Conservation (phyloP, 2,329 filamentous ascomycete species). For the Xylaria sp. region DNA sequence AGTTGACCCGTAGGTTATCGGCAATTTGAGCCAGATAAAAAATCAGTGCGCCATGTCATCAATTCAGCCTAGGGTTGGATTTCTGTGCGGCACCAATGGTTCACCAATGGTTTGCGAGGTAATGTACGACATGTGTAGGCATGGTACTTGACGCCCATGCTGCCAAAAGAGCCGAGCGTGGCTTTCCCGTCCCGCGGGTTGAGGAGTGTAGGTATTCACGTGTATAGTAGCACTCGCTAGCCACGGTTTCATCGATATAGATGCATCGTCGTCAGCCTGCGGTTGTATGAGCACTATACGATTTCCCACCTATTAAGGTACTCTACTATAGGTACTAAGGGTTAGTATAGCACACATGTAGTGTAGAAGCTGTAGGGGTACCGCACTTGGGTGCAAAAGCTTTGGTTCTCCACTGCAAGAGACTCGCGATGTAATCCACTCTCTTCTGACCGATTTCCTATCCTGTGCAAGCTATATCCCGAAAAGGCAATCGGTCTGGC, state of each 20-base stretch:
- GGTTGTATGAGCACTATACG: constrained; percentile 10
- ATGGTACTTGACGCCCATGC: constrained; percentile 32
- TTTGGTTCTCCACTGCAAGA: constrained; percentile 44
- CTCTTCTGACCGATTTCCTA: constrained; percentile 43
- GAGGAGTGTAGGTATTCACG: constrained; percentile 8
- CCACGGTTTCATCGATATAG: constrained; percentile 28
- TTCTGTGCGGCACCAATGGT: constrained; percentile 39
- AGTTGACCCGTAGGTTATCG: constrained; percentile 14
- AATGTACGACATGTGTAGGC: constrained; percentile 45
- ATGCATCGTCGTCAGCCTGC: constrained; percentile 24
- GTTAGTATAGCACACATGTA: background rate
- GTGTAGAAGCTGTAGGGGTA: constrained; percentile 1
- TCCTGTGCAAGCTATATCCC: constrained; percentile 39
- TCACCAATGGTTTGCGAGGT: constrained; percentile 44
- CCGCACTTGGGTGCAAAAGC: constrained; percentile 18
- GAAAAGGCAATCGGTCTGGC: constrained; percentile 28
- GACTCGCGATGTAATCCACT: constrained; percentile 38
- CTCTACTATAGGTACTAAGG: no score
- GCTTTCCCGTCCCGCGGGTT: constrained; percentile 28
- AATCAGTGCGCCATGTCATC: constrained; percentile 38
- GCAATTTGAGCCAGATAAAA: constrained; percentile 23
- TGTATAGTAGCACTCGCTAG: constrained; percentile 32
- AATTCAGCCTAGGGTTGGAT: constrained; percentile 40
- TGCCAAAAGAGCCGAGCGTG: constrained; percentile 18
- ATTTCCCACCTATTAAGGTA: no score